These are phyloP conservation scores for Neofusicoccum cordaticola DNA, from an alignment of 2,329 filamentous ascomycete species.

Conservation along the genomic window DNA sequence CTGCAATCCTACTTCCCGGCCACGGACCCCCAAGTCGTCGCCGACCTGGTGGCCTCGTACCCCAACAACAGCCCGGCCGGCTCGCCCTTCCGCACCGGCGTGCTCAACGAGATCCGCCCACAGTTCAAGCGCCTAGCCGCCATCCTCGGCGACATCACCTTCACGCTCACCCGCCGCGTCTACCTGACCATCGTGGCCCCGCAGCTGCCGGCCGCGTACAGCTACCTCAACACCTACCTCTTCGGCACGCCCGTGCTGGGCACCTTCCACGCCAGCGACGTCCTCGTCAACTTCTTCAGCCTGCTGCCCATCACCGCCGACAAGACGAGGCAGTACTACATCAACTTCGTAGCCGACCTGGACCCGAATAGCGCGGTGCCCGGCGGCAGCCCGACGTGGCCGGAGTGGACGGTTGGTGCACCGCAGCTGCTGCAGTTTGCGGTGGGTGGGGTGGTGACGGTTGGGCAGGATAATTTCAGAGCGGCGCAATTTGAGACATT, in stretches of 20 bases:
- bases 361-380: constrained; percentile 62
- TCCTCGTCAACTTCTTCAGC: constrained; percentile 58
- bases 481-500: not conserved
- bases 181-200: constrained; percentile 59
- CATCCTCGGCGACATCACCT: constrained; percentile 71
- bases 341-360: constrained; percentile 67
- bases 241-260: constrained; percentile 70
- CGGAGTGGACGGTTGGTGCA: constrained; percentile 49
- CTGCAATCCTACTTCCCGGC: constrained; percentile 60
- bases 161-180: constrained; percentile 67
- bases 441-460: constrained; percentile 31
- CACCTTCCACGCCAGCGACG: constrained; percentile 70
- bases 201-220: constrained; percentile 62
- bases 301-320: constrained; percentile 35
- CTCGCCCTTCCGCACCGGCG: constrained; percentile 68
- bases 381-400: constrained; percentile 44
- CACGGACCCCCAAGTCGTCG: constrained; percentile 52
- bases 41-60: constrained; percentile 61
- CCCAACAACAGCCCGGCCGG: constrained; percentile 56
- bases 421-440: constrained; percentile 54
- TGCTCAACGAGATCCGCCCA: constrained; percentile 70
- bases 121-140: constrained; percentile 75
- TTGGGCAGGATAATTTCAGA: constrained; percentile 43
- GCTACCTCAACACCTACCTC: constrained; percentile 71
- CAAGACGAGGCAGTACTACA: constrained; percentile 60